A percentile compares a stretch with the other conserved stretches of the same genome.
Conservation (phyloP, 805 yeast genomes). For the Ogataea paradorogensis region DNA sequence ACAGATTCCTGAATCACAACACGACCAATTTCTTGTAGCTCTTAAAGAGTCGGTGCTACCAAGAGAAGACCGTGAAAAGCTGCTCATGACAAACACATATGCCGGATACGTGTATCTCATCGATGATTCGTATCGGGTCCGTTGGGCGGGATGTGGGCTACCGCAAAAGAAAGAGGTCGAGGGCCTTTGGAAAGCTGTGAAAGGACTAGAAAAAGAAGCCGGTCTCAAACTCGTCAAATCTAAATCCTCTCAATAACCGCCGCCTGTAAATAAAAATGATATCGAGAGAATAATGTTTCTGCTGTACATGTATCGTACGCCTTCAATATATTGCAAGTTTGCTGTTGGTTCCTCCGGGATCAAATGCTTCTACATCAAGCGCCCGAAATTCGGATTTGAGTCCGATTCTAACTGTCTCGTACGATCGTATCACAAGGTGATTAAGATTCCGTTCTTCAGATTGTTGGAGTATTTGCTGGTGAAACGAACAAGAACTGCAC, state of each 20-base stretch:
- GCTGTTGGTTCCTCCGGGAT: constrained; percentile 10
- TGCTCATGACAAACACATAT: constrained; percentile 69
- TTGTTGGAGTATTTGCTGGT: constrained; percentile 12
- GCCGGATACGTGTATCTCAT: constrained; percentile 82
- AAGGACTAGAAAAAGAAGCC: constrained; percentile 53
- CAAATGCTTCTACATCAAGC: constrained; percentile 12
- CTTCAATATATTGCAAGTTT: constrained; percentile 13
- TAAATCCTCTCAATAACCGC: constrained; percentile 5
- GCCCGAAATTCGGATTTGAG: not conserved
- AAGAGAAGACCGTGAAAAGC: constrained; percentile 51
- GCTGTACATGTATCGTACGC: constrained; percentile 2
- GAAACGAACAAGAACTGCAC: constrained; percentile 17
- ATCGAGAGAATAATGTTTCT: not conserved
- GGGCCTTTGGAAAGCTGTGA: constrained; percentile 63
- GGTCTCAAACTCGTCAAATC: constrained; percentile 18
- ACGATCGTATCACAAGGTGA: not conserved
- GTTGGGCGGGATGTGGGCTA: constrained; percentile 92
- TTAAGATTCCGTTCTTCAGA: constrained; percentile 4
- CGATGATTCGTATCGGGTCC: constrained; percentile 67
- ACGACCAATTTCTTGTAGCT: constrained; percentile 58
- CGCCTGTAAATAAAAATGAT: constrained; percentile 10
- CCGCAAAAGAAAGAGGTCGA: constrained; percentile 65
- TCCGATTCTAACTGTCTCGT: not conserved
- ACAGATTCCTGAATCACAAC: constrained; percentile 31
- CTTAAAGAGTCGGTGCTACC: constrained; percentile 55